These are phyloP conservation scores for Verticillium nubilum DNA, from an alignment of 2,329 filamentous ascomycete genomes.

Conservation along the genomic window DNA sequence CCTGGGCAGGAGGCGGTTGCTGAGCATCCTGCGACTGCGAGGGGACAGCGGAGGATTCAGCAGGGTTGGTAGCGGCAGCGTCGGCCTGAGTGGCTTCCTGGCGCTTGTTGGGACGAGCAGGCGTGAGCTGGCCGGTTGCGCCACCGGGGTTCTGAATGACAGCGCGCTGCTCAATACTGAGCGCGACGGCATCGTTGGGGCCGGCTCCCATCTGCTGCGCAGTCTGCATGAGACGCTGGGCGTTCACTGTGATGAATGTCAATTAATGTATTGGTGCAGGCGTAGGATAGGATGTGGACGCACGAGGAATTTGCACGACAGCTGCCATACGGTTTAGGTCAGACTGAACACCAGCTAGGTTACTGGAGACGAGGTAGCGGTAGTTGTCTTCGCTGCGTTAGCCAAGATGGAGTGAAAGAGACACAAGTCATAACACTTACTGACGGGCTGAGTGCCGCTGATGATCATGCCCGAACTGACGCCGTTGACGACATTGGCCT, in stretches of 20 bases:
- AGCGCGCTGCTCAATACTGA: constrained; percentile 14
- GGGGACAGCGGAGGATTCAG: neutral
- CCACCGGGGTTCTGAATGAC: constrained; percentile 15
- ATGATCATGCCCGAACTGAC: constrained; percentile 15
- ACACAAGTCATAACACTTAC: constrained; percentile 3
- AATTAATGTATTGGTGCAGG: neutral
- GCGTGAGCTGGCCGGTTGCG: constrained; percentile 7
- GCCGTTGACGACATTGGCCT: constrained; percentile 15
- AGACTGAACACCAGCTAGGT: constrained; percentile 12
- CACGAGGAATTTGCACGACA: constrained; percentile 15
- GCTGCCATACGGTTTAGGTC: constrained; percentile 15
- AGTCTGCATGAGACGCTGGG: constrained; percentile 14
- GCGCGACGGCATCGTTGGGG: constrained; percentile 11
- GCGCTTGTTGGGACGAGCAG: constrained; percentile 5
- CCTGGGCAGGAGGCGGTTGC: neutral
- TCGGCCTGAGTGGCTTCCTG: constrained; percentile 4
- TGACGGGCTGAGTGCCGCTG: constrained; percentile 13
- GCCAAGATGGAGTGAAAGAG: neutral
- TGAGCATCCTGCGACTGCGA: neutral
- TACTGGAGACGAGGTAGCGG: constrained; percentile 16
- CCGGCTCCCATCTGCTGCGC: constrained; percentile 13
- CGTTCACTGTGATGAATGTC: constrained; percentile 11
- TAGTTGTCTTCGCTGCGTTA: constrained; percentile 11
- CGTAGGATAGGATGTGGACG: constrained; percentile 2
- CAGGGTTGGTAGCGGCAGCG: neutral